phyloP scores from a whole-genome alignment of 306 rosid genomes.

The Malus sieversii region DNA sequence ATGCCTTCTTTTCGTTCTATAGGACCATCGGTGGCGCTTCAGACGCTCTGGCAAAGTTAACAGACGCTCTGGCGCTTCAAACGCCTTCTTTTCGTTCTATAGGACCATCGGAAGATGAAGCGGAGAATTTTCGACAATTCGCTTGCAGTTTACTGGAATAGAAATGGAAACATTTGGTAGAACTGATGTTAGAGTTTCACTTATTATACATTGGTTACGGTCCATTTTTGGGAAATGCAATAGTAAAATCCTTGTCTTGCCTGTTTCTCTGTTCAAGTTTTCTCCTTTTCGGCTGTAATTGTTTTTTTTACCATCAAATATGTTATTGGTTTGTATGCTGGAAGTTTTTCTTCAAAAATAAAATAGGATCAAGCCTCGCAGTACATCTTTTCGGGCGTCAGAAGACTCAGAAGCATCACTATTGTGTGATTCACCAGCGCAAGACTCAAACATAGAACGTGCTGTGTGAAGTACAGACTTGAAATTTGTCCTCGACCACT shows the following conservation, averaged over 20 bases:
- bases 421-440: too few relatives aligned
- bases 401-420: too few relatives aligned
- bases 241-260: neutral
- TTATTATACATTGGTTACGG: too few relatives aligned
- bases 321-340: too few relatives aligned
- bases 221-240: too few relatives aligned
- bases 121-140: neutral
- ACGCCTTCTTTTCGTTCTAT: conserved; percentile 48
- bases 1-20: neutral
- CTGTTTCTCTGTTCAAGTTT: neutral
- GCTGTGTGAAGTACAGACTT: too few relatives aligned
- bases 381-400: rapidly evolving
- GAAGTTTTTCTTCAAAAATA: too few relatives aligned
- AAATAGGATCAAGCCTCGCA: too few relatives aligned
- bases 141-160: neutral
- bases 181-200: neutral
- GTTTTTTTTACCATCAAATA: too few relatives aligned
- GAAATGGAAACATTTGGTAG: neutral
- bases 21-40: conserved; percentile 76
- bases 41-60: conserved; percentile 72
- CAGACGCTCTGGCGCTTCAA: conserved; percentile 38
- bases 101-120: neutral
- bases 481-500: too few relatives aligned
- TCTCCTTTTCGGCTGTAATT: too few relatives aligned
- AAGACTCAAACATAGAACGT: too few relatives aligned